Base-by-base conservation (phyloP, 164 flowering plant species). In the Litsea cubeba region DNA sequence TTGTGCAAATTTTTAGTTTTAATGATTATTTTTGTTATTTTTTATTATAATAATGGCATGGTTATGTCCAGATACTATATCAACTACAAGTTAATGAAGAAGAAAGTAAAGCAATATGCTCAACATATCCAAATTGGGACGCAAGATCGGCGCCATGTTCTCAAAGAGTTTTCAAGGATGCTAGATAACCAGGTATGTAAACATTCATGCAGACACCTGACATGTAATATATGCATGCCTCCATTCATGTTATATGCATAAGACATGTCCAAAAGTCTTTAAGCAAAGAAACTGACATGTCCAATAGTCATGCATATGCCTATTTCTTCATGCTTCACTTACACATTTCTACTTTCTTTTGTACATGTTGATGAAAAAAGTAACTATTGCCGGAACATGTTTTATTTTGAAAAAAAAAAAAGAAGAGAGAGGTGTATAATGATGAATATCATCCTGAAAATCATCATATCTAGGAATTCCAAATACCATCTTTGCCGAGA, bases 81-180 rank as follows among this genome's bases (percentile, higher is more conserved):
- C 12, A 85, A 88, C 77, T 91, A 93, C 79, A 93, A 93, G 81
- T 74, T 90, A 25, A 78, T 93, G 91, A 93, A 93, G 88, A 91
- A 89, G 83, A 91, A 87, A 78, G 95, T 93, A 23, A 91, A 83
- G 49, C 87, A 85, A 71, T 90, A 90, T 82, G 77, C 87, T 70
- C 88, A 82, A 64, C 93, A 93, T 69, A 79, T 86, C 49, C 85
- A 88, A 68, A 80, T 28, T 72, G 90, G 90, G 22, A 73, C 81
- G n/a, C 80, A 81, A 76, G 78, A 87, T 75, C 91, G 77, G 25
- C 82, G 69, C 26, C 66, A 76, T 73, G 84, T 91, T 76, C 88
- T 94, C 14, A 87, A 78, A 73, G 97, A 91, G 75, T 94, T 94
- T 76, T 87, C 98, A 50, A 85, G 82, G 63, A 81, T 92, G 87